phyloP scores from a whole-genome alignment of 2,329 filamentous ascomycete species.

The Didymellaceae sp. region DNA sequence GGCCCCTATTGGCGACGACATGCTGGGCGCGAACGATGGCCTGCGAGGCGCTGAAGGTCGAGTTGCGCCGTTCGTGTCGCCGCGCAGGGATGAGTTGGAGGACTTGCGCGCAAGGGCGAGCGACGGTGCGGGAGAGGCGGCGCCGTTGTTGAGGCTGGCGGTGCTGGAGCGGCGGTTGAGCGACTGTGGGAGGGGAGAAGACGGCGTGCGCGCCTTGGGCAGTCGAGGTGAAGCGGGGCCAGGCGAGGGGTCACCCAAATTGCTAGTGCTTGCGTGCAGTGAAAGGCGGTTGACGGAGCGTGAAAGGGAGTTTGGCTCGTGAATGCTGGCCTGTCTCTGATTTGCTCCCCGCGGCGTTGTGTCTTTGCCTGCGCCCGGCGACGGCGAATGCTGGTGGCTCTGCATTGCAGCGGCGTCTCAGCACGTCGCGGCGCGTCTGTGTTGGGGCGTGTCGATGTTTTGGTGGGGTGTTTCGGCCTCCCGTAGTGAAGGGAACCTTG shows the following conservation, averaged over 20 bases:
- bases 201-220: constrained; percentile 28
- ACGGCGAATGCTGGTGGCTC: constrained; percentile 21
- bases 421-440: constrained; percentile 36
- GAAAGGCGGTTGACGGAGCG: constrained; percentile 47
- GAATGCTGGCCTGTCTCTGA: constrained; percentile 44
- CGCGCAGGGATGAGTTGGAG: constrained; percentile 53
- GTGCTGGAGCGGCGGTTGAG: constrained; percentile 53
- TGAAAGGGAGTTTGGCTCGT: constrained; percentile 41
- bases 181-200: constrained; percentile 41
- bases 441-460: constrained; percentile 11
- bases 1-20: constrained; percentile 47
- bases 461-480: constrained; percentile 18
- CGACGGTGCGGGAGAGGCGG: constrained; percentile 46
- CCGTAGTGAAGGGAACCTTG: constrained; percentile 2
- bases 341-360: constrained; percentile 24
- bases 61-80: constrained; percentile 46
- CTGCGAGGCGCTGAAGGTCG: constrained; percentile 49
- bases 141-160: constrained; percentile 50
- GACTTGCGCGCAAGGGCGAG: constrained; percentile 52
- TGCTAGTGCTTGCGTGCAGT: constrained; percentile 42
- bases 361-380: constrained; percentile 14
- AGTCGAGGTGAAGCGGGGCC: constrained; percentile 33
- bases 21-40: constrained; percentile 53
- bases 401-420: constrained; percentile 36
- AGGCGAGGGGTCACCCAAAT: constrained; percentile 39